Evolutionary conservation across 2,329 filamentous ascomycete species (phyloP).

Genomic region (Colletotrichum lindemuthianum): DNA sequence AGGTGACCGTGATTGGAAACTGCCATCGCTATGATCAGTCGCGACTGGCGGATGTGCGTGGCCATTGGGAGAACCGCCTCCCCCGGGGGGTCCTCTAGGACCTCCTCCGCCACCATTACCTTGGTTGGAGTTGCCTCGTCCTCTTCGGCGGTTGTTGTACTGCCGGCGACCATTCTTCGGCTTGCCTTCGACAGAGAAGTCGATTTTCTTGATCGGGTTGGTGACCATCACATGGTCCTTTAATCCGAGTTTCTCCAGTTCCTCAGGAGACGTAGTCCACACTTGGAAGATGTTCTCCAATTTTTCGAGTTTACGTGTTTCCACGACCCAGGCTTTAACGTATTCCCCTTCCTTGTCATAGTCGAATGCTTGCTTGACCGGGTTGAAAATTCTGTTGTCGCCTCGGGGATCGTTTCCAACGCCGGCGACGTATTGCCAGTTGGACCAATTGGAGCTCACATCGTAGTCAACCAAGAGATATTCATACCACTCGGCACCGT

Average conservation of each 20-base stretch:
- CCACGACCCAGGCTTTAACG: conserved; percentile 77
- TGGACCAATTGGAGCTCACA: conserved; percentile 80
- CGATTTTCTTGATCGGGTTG: conserved; percentile 71
- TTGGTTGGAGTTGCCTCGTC: conserved; percentile 31
- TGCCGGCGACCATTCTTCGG: conserved; percentile 49
- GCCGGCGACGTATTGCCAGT: conserved; percentile 84
- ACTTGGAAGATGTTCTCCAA: conserved; percentile 74
- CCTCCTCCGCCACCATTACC: conserved; percentile 10
- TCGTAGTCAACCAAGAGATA: conserved; percentile 80
- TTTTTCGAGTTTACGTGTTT: conserved; percentile 65
- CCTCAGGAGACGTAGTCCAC: conserved; percentile 70
- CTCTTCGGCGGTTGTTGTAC: conserved; percentile 42
- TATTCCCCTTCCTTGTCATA: conserved; percentile 78
- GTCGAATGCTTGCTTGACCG: conserved; percentile 81
- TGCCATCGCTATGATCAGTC: background rate
- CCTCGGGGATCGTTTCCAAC: conserved; percentile 83
- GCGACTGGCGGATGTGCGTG: background rate
- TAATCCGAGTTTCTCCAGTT: conserved; percentile 67
- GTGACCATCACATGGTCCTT: conserved; percentile 72
- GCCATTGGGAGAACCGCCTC: background rate
- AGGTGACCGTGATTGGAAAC: background rate
- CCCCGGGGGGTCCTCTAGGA: background rate
- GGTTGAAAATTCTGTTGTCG: conserved; percentile 80
- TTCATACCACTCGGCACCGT: conserved; percentile 87
- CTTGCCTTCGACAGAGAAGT: conserved; percentile 68